These are phyloP conservation scores for Calonectria leucothoes DNA, from an alignment of 2,329 filamentous ascomycete species.

Conservation along the genomic window DNA sequence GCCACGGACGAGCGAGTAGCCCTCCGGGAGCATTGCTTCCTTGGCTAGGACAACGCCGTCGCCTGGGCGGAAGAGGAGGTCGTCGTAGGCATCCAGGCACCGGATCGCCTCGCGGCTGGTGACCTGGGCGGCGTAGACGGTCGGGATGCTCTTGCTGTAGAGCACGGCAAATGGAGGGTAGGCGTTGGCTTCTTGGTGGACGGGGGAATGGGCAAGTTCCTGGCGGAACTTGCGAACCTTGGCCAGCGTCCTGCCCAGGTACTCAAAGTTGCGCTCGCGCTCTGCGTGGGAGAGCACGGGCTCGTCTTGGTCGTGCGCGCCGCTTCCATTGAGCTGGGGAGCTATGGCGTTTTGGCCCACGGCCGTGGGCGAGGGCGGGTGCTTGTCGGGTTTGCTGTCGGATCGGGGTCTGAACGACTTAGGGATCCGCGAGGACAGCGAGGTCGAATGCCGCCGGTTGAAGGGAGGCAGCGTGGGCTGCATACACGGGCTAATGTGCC, in stretches of 20 bases:
- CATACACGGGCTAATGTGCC: slow-evolving; percentile 83
- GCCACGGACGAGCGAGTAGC: slow-evolving; percentile 79
- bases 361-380: slow-evolving; percentile 28
- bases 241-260: slow-evolving; percentile 80
- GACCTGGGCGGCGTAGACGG: slow-evolving; percentile 85
- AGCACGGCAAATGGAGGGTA: slow-evolving; percentile 88
- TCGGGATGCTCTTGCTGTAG: slow-evolving; percentile 89
- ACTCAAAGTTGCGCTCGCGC: slow-evolving; percentile 60
- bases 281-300: slow-evolving; percentile 41
- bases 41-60: slow-evolving; percentile 90
- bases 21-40: slow-evolving; percentile 85
- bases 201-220: slow-evolving; percentile 73
- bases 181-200: slow-evolving; percentile 71
- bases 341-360: slow-evolving; percentile 43
- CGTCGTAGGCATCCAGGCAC: slow-evolving; percentile 83
- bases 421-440: slow-evolving; percentile 61
- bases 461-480: slow-evolving; percentile 72
- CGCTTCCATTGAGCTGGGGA: slow-evolving; percentile 40
- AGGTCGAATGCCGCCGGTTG: slow-evolving; percentile 51
- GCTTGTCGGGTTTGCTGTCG: slow-evolving; percentile 55
- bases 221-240: slow-evolving; percentile 80
- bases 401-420: slow-evolving; percentile 58
- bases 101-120: slow-evolving; percentile 78
- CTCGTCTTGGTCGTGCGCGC: slow-evolving; percentile 31
- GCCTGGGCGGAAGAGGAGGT: slow-evolving; percentile 86